Evolutionary conservation across 352 stramenopile species (phyloP).

Genomic region (Pythium pyrilobum): DNA sequence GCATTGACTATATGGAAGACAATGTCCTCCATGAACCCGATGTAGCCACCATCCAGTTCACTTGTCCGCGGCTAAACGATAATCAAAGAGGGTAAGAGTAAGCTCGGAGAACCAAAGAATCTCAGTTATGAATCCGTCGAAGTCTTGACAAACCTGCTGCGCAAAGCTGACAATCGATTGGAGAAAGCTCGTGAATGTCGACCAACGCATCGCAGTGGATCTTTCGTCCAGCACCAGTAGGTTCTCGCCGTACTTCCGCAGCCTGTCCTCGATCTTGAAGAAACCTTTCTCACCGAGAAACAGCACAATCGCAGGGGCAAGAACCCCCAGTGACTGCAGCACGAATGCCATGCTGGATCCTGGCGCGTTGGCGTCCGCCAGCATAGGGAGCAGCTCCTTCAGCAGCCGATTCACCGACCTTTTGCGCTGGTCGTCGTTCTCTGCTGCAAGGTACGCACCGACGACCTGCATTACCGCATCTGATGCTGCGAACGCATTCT

Average conservation of each 20-base stretch:
- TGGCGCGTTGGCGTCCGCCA: slow-evolving; percentile 41
- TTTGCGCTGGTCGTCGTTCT: slow-evolving; percentile 47
- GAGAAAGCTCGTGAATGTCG: slow-evolving; percentile 45
- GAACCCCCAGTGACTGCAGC: slow-evolving; percentile 45
- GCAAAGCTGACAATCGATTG: slow-evolving; percentile 56
- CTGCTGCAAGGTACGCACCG: slow-evolving; percentile 30
- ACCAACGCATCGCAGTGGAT: slow-evolving; percentile 48
- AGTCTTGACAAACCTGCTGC: slow-evolving; percentile 34
- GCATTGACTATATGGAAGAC: slow-evolving; percentile 55
- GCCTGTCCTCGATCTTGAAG: slow-evolving; percentile 60
- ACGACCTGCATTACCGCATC: slow-evolving; percentile 40
- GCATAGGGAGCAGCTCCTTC: slow-evolving; percentile 57
- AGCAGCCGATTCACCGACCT: slow-evolving; percentile 67
- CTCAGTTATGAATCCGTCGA: neutral
- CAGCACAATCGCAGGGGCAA: slow-evolving; percentile 35
- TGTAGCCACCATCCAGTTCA: slow-evolving; percentile 39
- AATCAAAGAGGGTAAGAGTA: too few species aligned
- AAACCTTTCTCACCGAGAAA: slow-evolving; percentile 51
- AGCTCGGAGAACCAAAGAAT: neutral
- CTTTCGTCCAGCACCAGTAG: slow-evolving; percentile 52
- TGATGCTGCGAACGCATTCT: slow-evolving; percentile 45
- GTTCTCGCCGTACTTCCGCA: slow-evolving; percentile 65
- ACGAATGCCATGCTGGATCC: slow-evolving; percentile 39
- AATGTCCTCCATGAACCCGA: slow-evolving; percentile 49
- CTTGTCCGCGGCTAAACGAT: neutral